Evolutionary conservation across 2,329 filamentous ascomycete species (phyloP), one percentile per base, ranked within the genome.

Genomic region (Penicillium oxalicum): DNA sequence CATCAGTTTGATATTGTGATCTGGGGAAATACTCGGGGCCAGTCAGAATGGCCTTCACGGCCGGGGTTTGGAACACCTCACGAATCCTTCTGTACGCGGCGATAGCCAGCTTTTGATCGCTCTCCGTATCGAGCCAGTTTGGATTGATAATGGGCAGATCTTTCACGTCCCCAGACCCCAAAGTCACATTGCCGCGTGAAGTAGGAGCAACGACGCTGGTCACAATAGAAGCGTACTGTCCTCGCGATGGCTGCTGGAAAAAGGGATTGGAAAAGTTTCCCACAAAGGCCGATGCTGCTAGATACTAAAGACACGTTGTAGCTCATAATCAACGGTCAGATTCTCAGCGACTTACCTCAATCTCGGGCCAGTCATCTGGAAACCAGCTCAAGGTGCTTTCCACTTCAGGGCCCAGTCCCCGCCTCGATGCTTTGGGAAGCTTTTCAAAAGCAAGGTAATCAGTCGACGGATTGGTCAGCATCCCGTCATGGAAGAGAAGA

Each of bases 151-250:
- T 55, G 0, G 77, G 76, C 1, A 59, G 56, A 18, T 70, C 67
- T 0, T 56, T 51, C 13, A 54, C 63, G 40, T 65, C 51, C 2
- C 40, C 46, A 2, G 63, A 65, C 8, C 40, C 47, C 29, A 78
- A 68, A 0, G 69, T 74, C 4, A 78, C 62, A 52, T 68, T 75
- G 6, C 76, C 76, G 0, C 72, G 70, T 1, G 74, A 77, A 0
- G 70, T 60, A 4, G 74, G 70, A 0, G 73, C 55, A 32, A 64
- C 52, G 4, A 66, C 43, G 4, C 50, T 52, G 1, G 45, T 58
- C 6, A 61, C 32, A n/a, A 66, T 62, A 6, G 54, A 51, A 12
- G 55, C 64, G 50, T 66, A 68, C 40, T 65, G 53, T 7, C 60
- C 60, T 36, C 49, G 51, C 7, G 25, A 40, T 2, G 62, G 61